Base-by-base conservation (phyloP, 1,284 basidiomycete genomes). In the Amylostereum chailletii region DNA sequence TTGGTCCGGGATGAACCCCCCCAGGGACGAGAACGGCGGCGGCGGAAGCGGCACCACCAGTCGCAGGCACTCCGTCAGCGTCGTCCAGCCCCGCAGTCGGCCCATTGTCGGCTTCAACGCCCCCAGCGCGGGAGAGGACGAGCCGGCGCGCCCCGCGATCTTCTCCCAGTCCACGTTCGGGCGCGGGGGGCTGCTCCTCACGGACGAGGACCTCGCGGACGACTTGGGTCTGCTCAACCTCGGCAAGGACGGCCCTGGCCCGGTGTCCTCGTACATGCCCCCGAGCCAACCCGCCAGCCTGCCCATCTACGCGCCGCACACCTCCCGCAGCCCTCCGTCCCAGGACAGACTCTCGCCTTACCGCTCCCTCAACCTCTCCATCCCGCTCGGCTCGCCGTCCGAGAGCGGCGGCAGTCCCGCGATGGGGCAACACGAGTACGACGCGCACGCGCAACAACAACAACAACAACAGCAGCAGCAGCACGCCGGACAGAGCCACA, bases 31-130 rank as follows among this genome's bases (percentile, higher is more conserved):
- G 61, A 75, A 73, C 48, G 78, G 77, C 27, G 71, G 70, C 7
- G 76, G 72, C 11, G 77, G 76, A 1, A 90, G 87, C 58, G 91
- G 90, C 0, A 85, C 87, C 1, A 90, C 90, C 7, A 90, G 86
- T 58, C 71, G 91, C 42, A 71, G 91, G 37, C 91, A 94, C 59
- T 90, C 86, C 53, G 90, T 94, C 55, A 90, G 86, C 51, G 81
- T 93, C 52, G 86, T 92, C 11, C 86, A 84, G 61, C 82, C 85
- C 0, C 72, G 85, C 10, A 68, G 82, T 52, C 81, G 80, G 3
- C 77, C 77, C 49, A 69, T 83, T 52, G 74, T 84, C 27, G 80
- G 82, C 6, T 85, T 90, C 63, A 80, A 79, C 55, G 80, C 75
- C 1, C 76, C 80, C 0, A 76, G 73, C 9, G 63, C 60, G 31